Conservation (phyloP, 176 grass and related monocot genomes). For the Urochloa ruziziensis region DNA sequence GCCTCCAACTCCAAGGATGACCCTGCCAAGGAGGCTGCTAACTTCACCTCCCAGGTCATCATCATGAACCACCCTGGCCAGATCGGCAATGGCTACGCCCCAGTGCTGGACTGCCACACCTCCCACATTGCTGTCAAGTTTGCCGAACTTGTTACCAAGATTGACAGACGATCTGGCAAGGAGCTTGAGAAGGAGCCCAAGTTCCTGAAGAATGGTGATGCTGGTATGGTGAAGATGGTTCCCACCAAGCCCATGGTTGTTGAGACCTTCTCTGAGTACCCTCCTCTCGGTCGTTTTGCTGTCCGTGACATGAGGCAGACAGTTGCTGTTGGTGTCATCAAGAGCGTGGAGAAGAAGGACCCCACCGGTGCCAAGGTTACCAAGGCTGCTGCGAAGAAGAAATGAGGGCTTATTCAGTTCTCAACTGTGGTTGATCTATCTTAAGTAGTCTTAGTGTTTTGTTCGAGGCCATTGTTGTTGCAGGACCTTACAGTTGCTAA, state of each 20-base stretch:
- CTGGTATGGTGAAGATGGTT: constrained; percentile 91
- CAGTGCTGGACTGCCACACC: constrained; percentile 90
- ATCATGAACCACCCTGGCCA: constrained; percentile 98
- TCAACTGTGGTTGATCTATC: too few relatives aligned
- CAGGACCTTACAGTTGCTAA: too few relatives aligned
- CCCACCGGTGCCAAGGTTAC: constrained; percentile 71
- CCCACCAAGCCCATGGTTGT: constrained; percentile 96
- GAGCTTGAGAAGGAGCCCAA: constrained; percentile 90
- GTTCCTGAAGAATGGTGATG: constrained; percentile 92
- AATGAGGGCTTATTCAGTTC: constrained; percentile 23
- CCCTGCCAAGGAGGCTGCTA: constrained; percentile 86
- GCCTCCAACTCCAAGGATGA: constrained; percentile 95
- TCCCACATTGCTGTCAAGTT: constrained; percentile 96
- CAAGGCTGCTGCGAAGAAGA: constrained; percentile 86
- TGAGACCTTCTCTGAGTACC: constrained; percentile 68
- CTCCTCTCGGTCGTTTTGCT: constrained; percentile 75
- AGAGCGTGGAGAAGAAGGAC: constrained; percentile 79
- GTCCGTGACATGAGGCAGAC: constrained; percentile 82
- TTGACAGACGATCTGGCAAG: constrained; percentile 87
- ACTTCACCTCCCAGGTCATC: constrained; percentile 87
- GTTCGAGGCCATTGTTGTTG: too few relatives aligned
- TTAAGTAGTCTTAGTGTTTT: too few relatives aligned
- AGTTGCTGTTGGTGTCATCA: constrained; percentile 85
- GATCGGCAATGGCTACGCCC: constrained; percentile 84
- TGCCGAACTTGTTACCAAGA: constrained; percentile 74